Conservation (phyloP, 208 protist genomes). For the Leishmania tarentolae region DNA sequence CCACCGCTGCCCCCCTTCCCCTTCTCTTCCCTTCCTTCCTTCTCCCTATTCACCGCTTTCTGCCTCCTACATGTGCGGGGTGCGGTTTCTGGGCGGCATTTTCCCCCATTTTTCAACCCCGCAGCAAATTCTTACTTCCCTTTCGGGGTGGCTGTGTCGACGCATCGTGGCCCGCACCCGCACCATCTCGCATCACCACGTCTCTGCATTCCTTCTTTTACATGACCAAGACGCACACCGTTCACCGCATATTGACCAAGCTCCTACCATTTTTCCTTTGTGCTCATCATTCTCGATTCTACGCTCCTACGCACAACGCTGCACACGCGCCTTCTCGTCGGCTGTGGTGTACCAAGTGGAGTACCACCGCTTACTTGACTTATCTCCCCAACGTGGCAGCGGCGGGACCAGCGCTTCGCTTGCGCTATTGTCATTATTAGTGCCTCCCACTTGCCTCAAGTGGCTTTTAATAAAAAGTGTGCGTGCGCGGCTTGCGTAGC, state of each 20-base stretch:
- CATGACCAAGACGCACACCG: background rate
- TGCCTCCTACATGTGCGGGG: background rate
- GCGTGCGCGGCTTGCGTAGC: background rate
- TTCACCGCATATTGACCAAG: background rate
- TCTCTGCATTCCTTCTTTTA: background rate
- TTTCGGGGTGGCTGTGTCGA: background rate
- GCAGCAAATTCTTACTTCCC: background rate
- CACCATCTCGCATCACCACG: background rate
- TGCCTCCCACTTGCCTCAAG: background rate
- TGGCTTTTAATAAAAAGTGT: background rate
- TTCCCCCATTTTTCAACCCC: background rate
- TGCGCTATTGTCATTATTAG: background rate
- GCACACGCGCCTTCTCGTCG: background rate
- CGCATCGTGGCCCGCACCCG: background rate
- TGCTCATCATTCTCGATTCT: background rate
- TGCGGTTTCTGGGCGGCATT: background rate
- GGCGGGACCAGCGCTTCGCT: background rate
- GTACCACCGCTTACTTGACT: background rate
- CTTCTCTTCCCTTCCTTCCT: background rate
- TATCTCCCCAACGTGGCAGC: background rate
- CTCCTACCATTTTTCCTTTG: background rate
- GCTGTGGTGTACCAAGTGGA: background rate
- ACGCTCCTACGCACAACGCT: background rate
- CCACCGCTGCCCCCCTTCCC: no score
- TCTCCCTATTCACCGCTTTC: constrained; percentile 13